Percentiles rank a stretch among this genome's conserved stretches.
Evolutionary conservation across 2,329 filamentous ascomycete genomes (phyloP).

Genomic region (Dactylellina parvicollis): DNA sequence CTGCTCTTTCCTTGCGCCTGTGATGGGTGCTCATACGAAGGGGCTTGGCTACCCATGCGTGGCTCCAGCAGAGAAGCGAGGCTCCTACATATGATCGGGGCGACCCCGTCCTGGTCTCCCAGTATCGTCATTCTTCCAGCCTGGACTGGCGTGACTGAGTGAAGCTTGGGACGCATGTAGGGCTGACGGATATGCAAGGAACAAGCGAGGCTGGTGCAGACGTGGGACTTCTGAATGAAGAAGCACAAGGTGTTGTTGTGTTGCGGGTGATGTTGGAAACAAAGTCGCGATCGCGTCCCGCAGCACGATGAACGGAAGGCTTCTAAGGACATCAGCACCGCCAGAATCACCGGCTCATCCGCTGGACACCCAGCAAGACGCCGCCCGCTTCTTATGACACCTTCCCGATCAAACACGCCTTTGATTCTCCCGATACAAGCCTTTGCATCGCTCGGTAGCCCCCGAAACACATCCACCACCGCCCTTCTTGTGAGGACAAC

Average conservation of each 20-base stretch:
- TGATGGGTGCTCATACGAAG: background rate
- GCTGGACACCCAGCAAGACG: slow-evolving; percentile 7
- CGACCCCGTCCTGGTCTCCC: background rate
- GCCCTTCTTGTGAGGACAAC: slow-evolving; percentile 17
- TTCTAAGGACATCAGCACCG: slow-evolving; percentile 17
- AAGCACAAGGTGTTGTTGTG: slow-evolving; percentile 49
- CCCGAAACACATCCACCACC: slow-evolving; percentile 13
- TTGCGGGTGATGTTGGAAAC: slow-evolving; percentile 44
- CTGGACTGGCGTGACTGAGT: background rate
- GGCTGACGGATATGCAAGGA: slow-evolving; percentile 52
- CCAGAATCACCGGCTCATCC: slow-evolving; percentile 17
- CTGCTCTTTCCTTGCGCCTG: background rate
- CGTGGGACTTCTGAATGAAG: background rate
- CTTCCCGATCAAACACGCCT: slow-evolving; percentile 5
- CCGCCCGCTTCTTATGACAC: slow-evolving; percentile 31
- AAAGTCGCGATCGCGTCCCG: slow-evolving; percentile 53
- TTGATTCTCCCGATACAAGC: slow-evolving; percentile 8
- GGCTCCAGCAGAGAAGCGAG: background rate
- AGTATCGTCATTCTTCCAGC: background rate
- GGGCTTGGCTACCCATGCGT: background rate
- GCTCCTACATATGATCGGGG: background rate
- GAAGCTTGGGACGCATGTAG: background rate
- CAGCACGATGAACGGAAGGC: slow-evolving; percentile 22
- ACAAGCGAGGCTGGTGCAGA: slow-evolving; percentile 38
- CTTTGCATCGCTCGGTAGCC: slow-evolving; percentile 17